Conservation (phyloP, 2,329 filamentous ascomycete genomes). For the Calonectria pteridis region DNA sequence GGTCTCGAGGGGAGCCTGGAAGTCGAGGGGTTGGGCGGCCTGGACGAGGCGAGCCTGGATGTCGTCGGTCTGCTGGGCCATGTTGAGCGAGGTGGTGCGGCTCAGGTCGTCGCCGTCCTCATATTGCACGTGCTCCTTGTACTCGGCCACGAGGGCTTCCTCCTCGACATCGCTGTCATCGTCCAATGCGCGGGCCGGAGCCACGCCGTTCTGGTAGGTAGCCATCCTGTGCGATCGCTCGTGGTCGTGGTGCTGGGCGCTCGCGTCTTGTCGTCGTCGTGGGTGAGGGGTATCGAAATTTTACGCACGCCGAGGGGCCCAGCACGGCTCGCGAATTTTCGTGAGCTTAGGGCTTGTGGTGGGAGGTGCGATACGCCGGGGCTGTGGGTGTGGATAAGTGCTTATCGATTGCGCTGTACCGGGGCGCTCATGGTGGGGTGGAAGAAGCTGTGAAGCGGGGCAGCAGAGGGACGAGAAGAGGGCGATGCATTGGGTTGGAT, state of each 20-base stretch:
- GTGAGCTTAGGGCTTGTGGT: constrained; percentile 57
- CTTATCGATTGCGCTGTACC: constrained; percentile 45
- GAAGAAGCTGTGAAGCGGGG: constrained; percentile 45
- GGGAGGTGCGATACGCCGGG: constrained; percentile 43
- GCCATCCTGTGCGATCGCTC: constrained; percentile 62
- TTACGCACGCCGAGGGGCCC: constrained; percentile 49
- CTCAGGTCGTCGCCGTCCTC: constrained; percentile 88
- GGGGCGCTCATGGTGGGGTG: constrained; percentile 38
- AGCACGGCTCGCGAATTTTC: constrained; percentile 49
- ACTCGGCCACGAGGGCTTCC: constrained; percentile 95
- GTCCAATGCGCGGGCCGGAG: constrained; percentile 71
- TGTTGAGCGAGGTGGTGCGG: constrained; percentile 76
- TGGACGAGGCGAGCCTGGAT: constrained; percentile 92
- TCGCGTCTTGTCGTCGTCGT: constrained; percentile 44
- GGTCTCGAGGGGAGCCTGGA: constrained; percentile 93
- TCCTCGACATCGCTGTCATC: constrained; percentile 96
- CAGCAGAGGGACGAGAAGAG: constrained; percentile 26
- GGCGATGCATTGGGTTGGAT: constrained; percentile 17
- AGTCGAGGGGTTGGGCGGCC: constrained; percentile 94
- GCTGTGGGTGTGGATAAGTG: constrained; percentile 39
- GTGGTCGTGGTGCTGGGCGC: constrained; percentile 47
- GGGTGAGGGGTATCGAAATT: constrained; percentile 52
- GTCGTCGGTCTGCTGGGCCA: constrained; percentile 84
- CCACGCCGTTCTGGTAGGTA: constrained; percentile 71
- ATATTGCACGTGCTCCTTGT: constrained; percentile 95